Conservation (phyloP, 2,329 filamentous ascomycete species). For the Davidsoniella neocaledoniae region DNA sequence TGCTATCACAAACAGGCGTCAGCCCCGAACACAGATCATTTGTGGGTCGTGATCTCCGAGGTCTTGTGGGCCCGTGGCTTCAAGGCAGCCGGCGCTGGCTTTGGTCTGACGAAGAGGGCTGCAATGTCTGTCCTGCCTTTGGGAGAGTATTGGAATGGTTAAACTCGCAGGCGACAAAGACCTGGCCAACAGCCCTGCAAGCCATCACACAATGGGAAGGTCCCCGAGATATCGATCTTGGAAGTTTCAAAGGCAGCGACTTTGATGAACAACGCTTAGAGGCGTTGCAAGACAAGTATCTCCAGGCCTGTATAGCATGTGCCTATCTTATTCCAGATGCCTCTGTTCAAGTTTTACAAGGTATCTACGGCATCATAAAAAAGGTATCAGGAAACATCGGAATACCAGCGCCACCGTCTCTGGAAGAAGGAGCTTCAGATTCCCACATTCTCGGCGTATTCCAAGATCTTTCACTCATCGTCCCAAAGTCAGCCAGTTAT, state of each 20-base stretch:
- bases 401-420: constrained; percentile 36
- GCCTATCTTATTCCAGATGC: constrained; percentile 50
- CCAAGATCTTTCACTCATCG: constrained; percentile 15
- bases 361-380: constrained; percentile 9
- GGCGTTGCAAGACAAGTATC: constrained; percentile 46
- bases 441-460: constrained; percentile 9
- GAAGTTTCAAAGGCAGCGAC: constrained; percentile 34
- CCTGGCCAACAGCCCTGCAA: constrained; percentile 45
- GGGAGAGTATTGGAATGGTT: constrained; percentile 55
- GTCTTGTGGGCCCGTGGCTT: constrained; percentile 58
- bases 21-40: constrained; percentile 23
- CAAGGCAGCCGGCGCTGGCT: constrained; percentile 22
- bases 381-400: constrained; percentile 30
- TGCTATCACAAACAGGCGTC: constrained; percentile 40
- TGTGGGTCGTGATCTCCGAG: constrained; percentile 48
- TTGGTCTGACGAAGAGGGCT: constrained; percentile 17
- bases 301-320: constrained; percentile 48
- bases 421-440: constrained; percentile 21
- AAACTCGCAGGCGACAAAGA: constrained; percentile 36
- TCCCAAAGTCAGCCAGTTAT: constrained; percentile 17
- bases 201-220: constrained; percentile 59
- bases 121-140: constrained; percentile 40
- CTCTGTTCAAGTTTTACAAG: constrained; percentile 35
- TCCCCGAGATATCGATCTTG: constrained; percentile 51
- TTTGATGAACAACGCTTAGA: constrained; percentile 43